Base-by-base conservation (phyloP, 1,139 yeast species). In the Hansenula lynferdii region DNA sequence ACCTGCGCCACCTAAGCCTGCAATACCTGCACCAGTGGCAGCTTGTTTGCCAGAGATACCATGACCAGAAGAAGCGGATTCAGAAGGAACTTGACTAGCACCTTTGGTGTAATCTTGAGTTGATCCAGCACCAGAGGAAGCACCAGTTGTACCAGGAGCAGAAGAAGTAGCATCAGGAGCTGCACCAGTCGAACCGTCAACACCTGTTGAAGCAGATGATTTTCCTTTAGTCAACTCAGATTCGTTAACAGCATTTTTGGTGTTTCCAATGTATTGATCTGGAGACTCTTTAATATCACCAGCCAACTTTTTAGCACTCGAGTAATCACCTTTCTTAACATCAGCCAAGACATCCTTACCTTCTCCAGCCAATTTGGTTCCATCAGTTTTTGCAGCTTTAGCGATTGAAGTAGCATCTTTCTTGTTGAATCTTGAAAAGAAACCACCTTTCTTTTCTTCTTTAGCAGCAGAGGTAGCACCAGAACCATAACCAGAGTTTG, bases 331-430 rank as follows among this genome's bases (percentile, higher is more conserved):
- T 27, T 52, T 48, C 19, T 45, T 37, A 35, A 53, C 47, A 44
- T 60, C 59, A 31, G 42, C 49, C 21, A 57, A 50, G 34, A 52
- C 45, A 22, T 51, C 49, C 41, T 50, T 51, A 26, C 53, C 50
- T 18, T 50, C 46, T 7, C 57, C 47, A 18, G 49, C 44, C 31
- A 45, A 28, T 37, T 41, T 40, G 14, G 43, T 21, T 24, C 30
- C 40, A 21, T 42, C 49, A 31, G 53, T 39, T 34, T 44, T 43
- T 8, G 48, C 38, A 21, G 39, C 48, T 28, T 36, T 37, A 17
- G 40, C 38, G 16, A 43, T 31, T n/a, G 42, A 33, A 14, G 45
- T 25, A 16, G 35, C 9, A 26, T 39, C 42, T 34, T 43, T 41
- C 37, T 43, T 42, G 17, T 31, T 35, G 7, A 42, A 31, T 4